phyloP scores from a whole-genome alignment of 2,329 filamentous ascomycete species.

The Exophiala spinifera region DNA sequence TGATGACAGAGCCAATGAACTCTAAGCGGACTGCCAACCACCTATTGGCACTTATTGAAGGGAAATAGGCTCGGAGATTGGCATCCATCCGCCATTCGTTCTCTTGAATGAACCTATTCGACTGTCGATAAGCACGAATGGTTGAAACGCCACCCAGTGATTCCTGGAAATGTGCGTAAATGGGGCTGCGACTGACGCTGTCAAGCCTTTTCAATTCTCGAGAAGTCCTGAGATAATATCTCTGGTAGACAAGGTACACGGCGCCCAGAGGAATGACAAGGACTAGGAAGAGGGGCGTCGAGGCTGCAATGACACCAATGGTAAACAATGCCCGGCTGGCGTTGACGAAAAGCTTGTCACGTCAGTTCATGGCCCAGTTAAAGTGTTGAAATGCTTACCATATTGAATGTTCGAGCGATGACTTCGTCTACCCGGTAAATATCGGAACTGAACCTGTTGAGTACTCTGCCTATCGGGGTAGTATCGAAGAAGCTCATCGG shows the following conservation, averaged over 20 bases:
- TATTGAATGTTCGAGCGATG: slow-evolving; percentile 94
- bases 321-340: slow-evolving; percentile 75
- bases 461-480: slow-evolving; percentile 89
- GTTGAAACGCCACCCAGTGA: slow-evolving; percentile 90
- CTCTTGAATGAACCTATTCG: slow-evolving; percentile 81
- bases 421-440: slow-evolving; percentile 78
- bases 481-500: slow-evolving; percentile 99
- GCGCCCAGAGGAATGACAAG: slow-evolving; percentile 76
- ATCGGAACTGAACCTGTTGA: slow-evolving; percentile 82
- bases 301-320: slow-evolving; percentile 75
- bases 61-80: slow-evolving; percentile 91
- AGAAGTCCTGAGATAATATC: slow-evolving; percentile 94
- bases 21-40: slow-evolving; percentile 95
- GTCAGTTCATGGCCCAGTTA: slow-evolving; percentile 21
- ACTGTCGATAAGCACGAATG: slow-evolving; percentile 90
- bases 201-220: slow-evolving; percentile 94
- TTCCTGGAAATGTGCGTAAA: slow-evolving; percentile 98
- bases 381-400: slow-evolving; percentile 54
- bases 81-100: slow-evolving; percentile 98
- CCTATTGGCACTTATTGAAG: slow-evolving; percentile 87
- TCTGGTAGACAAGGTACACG: slow-evolving; percentile 88
- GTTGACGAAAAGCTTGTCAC: slow-evolving; percentile 64
- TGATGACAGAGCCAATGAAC: slow-evolving; percentile 92
- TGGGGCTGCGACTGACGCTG: slow-evolving; percentile 90
- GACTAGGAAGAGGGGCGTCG: slow-evolving; percentile 75